Percentiles rank a stretch among this genome's conserved stretches.
Evolutionary conservation across 495 filamentous ascomycete genomes (phyloP).

Genomic region (Penicillium steckii): DNA sequence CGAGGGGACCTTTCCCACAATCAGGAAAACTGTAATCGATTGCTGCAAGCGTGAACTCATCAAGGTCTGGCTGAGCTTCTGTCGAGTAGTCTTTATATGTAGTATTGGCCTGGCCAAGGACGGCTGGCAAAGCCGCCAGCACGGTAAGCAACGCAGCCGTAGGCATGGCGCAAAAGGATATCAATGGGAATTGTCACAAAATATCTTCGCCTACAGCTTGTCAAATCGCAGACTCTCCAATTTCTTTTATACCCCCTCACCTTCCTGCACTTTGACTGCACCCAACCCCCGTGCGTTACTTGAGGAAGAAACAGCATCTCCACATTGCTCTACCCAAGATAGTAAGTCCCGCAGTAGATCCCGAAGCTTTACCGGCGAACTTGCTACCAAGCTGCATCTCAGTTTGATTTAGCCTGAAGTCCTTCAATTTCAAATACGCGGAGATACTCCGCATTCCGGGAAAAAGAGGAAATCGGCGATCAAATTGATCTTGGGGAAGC

Average conservation of each 20-base stretch:
- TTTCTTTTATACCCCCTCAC: slow-evolving; percentile 8
- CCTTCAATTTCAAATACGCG: too few relatives aligned
- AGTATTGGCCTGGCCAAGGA: slow-evolving; percentile 29
- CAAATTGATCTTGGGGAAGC: too few relatives aligned
- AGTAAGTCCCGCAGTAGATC: slow-evolving; percentile 28
- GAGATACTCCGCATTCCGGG: too few relatives aligned
- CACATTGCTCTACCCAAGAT: slow-evolving; percentile 12
- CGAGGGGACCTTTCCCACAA: slow-evolving; percentile 32
- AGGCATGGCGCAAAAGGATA: slow-evolving; percentile 11
- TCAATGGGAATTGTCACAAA: neutral
- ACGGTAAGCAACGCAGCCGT: slow-evolving; percentile 17
- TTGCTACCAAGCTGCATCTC: neutral
- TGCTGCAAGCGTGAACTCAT: slow-evolving; percentile 20
- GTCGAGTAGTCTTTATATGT: slow-evolving; percentile 31
- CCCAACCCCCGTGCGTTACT: neutral
- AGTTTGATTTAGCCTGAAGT: slow-evolving; percentile 25
- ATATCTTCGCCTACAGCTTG: too few relatives aligned
- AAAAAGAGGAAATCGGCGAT: neutral
- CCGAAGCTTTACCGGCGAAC: slow-evolving; percentile 10
- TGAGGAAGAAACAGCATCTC: slow-evolving; percentile 8
- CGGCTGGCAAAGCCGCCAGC: slow-evolving; percentile 28
- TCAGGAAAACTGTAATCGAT: slow-evolving; percentile 33
- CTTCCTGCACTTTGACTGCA: slow-evolving; percentile 7
- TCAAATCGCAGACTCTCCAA: neutral
- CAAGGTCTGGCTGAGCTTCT: slow-evolving; percentile 31